A percentile compares a stretch with the other conserved stretches of the same genome.
Evolutionary conservation across 2,329 filamentous ascomycete genomes (phyloP).

Genomic region (Alternaria angustiovoidea): DNA sequence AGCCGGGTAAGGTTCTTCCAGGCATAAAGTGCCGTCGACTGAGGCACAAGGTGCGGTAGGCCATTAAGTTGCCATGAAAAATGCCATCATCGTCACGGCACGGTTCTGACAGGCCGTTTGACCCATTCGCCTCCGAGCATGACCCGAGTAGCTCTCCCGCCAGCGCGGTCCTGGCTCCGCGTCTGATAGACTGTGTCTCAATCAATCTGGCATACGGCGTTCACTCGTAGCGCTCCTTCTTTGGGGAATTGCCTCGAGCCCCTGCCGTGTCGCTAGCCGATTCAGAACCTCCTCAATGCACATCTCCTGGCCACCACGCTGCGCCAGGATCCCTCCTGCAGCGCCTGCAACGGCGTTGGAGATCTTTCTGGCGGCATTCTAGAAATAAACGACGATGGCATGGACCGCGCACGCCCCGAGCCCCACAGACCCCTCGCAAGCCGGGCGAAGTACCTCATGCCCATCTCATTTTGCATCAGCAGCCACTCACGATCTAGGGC

Average conservation of each 20-base stretch:
- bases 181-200: conserved; percentile 36
- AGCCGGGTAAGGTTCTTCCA: conserved; percentile 40
- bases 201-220: conserved; percentile 46
- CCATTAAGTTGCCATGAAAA: conserved; percentile 16
- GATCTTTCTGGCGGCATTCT: conserved; percentile 53
- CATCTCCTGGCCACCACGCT: conserved; percentile 48
- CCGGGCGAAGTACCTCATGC: conserved; percentile 43
- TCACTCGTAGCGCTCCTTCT: conserved; percentile 44
- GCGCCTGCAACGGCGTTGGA: conserved; percentile 51
- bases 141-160: conserved; percentile 33
- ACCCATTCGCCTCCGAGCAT: conserved; percentile 26
- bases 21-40: conserved; percentile 35
- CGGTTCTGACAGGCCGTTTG: conserved; percentile 11
- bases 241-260: conserved; percentile 43
- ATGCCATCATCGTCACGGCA: conserved; percentile 3
- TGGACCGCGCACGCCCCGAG: conserved; percentile 37
- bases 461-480: conserved; percentile 49
- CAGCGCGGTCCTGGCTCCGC: conserved; percentile 34
- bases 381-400: conserved; percentile 51
- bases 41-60: conserved; percentile 35
- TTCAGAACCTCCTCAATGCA: conserved; percentile 46
- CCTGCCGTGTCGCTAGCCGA: conserved; percentile 44
- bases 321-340: conserved; percentile 48
- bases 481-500: conserved; percentile 53
- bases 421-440: conserved; percentile 37